Evolutionary conservation across 208 protist genomes (phyloP).

Genomic region (Acanthamoeba healyi): DNA sequence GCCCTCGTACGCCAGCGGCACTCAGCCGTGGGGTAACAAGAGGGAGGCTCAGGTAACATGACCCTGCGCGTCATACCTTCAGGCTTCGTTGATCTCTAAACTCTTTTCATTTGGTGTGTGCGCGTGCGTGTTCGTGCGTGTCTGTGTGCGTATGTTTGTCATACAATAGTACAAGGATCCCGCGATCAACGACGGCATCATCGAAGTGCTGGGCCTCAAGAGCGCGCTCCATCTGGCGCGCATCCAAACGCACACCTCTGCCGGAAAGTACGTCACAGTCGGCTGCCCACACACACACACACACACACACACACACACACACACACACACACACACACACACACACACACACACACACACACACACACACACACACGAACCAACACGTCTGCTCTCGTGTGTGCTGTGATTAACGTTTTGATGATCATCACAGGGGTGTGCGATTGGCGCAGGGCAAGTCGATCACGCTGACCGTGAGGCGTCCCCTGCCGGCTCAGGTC

Average conservation of each 20-base stretch:
- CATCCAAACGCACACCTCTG: conserved; percentile 65
- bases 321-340: too few species aligned
- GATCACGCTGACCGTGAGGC: conserved; percentile 16
- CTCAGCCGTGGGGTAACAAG: conserved; percentile 42
- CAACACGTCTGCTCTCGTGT: too few species aligned
- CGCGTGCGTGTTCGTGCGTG: background rate
- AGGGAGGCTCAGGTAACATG: background rate
- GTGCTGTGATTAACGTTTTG: too few species aligned
- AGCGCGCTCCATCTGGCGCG: conserved; percentile 47
- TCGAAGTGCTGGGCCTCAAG: conserved; percentile 64
- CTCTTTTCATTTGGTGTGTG: too few species aligned
- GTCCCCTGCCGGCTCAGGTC: conserved; percentile 40
- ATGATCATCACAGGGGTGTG: background rate
- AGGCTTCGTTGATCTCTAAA: too few species aligned
- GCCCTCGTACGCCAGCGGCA: conserved; percentile 62
- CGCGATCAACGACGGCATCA: conserved; percentile 60
- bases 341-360: too few species aligned
- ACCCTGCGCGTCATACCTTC: too few species aligned
- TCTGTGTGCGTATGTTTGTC: background rate
- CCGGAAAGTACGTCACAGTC: background rate
- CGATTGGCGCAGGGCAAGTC: conserved; percentile 47
- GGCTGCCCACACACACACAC: background rate
- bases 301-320: too few species aligned
- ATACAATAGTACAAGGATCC: conserved; percentile 36
- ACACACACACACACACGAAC: too few species aligned